Evolutionary conservation across 495 filamentous ascomycete species (phyloP).

Genomic region (Penicillium psychrofluorescens): DNA sequence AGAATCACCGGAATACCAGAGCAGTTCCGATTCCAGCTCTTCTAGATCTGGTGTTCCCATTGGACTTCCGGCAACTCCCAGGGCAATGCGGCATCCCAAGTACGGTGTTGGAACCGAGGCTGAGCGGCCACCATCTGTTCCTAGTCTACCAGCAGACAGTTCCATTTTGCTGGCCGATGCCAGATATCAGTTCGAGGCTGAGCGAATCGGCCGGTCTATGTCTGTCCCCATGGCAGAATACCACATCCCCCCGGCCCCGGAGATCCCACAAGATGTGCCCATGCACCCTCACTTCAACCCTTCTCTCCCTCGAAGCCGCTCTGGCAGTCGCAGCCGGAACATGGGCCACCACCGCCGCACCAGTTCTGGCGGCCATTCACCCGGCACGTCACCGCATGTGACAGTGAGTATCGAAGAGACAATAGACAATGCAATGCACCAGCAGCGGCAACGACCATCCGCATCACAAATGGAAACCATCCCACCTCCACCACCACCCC

Average conservation of each 20-base stretch:
- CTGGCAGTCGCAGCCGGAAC: conserved; percentile 30
- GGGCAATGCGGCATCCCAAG: conserved; percentile 75
- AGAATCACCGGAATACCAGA: conserved; percentile 40
- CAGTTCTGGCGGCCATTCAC: conserved; percentile 19
- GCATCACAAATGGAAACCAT: conserved; percentile 48
- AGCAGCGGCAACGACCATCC: conserved; percentile 21
- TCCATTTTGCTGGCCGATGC: conserved; percentile 49
- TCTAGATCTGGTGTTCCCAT: conserved; percentile 37
- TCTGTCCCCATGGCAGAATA: conserved; percentile 64
- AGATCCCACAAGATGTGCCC: conserved; percentile 37
- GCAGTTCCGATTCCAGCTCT: conserved; percentile 35
- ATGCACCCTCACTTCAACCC: conserved; percentile 53
- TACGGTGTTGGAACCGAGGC: conserved; percentile 52
- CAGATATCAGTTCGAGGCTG: conserved; percentile 56
- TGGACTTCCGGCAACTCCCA: conserved; percentile 75
- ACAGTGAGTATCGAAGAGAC: conserved; percentile 61
- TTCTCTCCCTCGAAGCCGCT: conserved; percentile 43
- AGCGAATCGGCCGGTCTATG: conserved; percentile 55
- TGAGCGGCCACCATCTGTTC: conserved; percentile 55
- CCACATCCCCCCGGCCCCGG: conserved; percentile 27
- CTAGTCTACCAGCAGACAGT: conserved; percentile 51
- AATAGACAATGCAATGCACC: conserved; percentile 40
- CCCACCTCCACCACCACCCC: conserved; percentile 50
- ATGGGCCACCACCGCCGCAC: conserved; percentile 36
- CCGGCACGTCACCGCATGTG: conserved; percentile 25